Evolutionary conservation across 306 rosid species (phyloP), one percentile per base, ranked within the genome.

Genomic region (Castanea mollissima): DNA sequence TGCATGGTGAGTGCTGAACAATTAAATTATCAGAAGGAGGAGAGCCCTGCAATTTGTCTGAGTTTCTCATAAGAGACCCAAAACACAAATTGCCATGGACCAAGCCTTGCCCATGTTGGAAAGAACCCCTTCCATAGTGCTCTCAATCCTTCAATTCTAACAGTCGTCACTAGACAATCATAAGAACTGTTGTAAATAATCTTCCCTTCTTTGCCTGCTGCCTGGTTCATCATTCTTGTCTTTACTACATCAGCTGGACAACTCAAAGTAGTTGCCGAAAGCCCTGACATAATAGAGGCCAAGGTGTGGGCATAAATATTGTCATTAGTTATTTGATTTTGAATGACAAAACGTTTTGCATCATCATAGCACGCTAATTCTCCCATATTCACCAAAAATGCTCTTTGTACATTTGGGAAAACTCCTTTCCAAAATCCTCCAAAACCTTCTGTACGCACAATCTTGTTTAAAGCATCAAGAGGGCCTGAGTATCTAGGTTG

Each of bases 91-190:
- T 90, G 97, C 98, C 97, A 88, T 27, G 98, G 95, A 52, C 97
- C 97, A 62, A 95, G 92, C 90, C 99, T 90, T 34, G 95, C 94
- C 97, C 97, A 92, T 12, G 99, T 91, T 15, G 94, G 97, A 76
- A 95, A 91, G 87, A 95, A 92, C 25, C 99, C 97, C 83, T 95
- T 95, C 97, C 99, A 94, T 34, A 90, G 70, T 51, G 97, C 97
- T 77, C 86, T 87, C 41, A 83, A 59, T 74, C 99, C 97, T 84
- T 92, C 99, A 82, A 90, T 73, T 86, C 85, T 87, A 79, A 90
- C 90, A 0, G 96, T 92, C 89, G 89, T 92, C 64, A 90, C 85
- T 78, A 95, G 81, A 85, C 96, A 95, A 83, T 91, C 96, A 79
- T 80, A 87, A 51, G 97, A 86, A 81, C 87, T 83, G 8, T 29